Percentiles rank a stretch among this genome's conserved stretches.
phyloP scores from a whole-genome alignment of 2,329 filamentous ascomycete genomes.

The Clarireedia homoeocarpa region DNA sequence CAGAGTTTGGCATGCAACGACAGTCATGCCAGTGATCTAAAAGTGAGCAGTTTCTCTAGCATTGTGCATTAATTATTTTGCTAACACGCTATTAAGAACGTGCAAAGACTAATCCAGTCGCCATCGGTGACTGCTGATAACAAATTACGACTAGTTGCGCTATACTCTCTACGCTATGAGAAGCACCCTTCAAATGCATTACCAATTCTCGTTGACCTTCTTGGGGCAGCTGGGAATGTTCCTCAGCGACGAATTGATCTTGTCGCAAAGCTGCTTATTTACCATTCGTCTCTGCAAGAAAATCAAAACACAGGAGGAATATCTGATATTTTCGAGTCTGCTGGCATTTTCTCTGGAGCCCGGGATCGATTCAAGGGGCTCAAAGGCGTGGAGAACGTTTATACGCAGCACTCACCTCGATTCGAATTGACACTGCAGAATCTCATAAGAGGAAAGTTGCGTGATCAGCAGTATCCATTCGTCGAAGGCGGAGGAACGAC shows the following conservation, averaged over 20 bases:
- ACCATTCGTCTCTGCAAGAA: slow-evolving; percentile 79
- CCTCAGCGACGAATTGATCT: slow-evolving; percentile 67
- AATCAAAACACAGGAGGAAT: slow-evolving; percentile 70
- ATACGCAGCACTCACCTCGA: slow-evolving; percentile 90
- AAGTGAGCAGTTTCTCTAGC: slow-evolving; percentile 43
- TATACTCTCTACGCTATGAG: slow-evolving; percentile 92
- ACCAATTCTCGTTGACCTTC: slow-evolving; percentile 76
- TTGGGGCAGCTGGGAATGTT: slow-evolving; percentile 76
- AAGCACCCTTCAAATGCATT: slow-evolving; percentile 79
- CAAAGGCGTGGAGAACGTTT: slow-evolving; percentile 97
- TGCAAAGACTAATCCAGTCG: slow-evolving; percentile 80
- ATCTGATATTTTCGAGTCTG: slow-evolving; percentile 84
- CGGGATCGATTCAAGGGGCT: slow-evolving; percentile 85
- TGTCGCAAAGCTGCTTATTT: slow-evolving; percentile 73
- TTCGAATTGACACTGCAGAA: slow-evolving; percentile 85
- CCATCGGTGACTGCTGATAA: slow-evolving; percentile 69
- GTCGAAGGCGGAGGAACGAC: slow-evolving; percentile 82
- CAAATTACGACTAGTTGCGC: slow-evolving; percentile 81
- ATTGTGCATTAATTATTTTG: neutral
- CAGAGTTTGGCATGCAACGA: slow-evolving; percentile 96
- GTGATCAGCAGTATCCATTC: slow-evolving; percentile 86
- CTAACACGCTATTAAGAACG: slow-evolving; percentile 43
- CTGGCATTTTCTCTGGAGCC: slow-evolving; percentile 84
- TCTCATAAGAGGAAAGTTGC: slow-evolving; percentile 82
- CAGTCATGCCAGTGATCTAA: slow-evolving; percentile 86